Conservation (phyloP, 2,329 filamentous ascomycete species). For the Sarocladiaceae sp. region DNA sequence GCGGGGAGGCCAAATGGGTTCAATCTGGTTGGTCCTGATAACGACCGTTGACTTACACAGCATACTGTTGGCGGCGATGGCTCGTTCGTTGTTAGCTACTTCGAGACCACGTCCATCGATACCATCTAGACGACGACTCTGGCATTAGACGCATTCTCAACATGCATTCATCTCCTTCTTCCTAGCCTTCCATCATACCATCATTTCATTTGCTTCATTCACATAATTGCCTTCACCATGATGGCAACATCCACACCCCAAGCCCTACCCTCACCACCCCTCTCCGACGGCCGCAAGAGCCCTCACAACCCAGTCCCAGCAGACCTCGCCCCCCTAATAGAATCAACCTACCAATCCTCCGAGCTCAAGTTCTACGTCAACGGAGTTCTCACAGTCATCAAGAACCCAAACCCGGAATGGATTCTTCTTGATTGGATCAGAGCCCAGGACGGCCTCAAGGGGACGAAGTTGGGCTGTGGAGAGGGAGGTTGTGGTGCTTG, state of each 20-base stretch:
- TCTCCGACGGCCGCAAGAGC: background rate
- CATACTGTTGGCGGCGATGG: too few species aligned
- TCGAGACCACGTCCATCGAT: too few species aligned
- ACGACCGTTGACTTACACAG: too few species aligned
- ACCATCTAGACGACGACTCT: too few species aligned
- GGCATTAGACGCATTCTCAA: background rate
- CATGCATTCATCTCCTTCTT: background rate
- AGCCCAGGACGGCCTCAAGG: slow-evolving; percentile 16
- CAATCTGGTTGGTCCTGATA: too few species aligned
- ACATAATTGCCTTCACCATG: background rate
- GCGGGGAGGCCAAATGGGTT: too few species aligned
- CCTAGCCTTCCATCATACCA: too few species aligned
- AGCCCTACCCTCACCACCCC: background rate
- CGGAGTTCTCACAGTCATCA: slow-evolving; percentile 18
- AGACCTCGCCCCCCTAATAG: background rate
- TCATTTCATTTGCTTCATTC: too few species aligned
- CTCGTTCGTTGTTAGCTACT: background rate
- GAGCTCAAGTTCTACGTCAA: slow-evolving; percentile 26
- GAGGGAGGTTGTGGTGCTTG: slow-evolving; percentile 91
- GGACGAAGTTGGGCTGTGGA: slow-evolving; percentile 48
- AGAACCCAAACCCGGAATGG: slow-evolving; percentile 24
- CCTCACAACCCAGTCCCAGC: background rate
- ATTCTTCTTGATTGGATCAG: slow-evolving; percentile 24
- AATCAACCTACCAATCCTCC: slow-evolving; percentile 26
- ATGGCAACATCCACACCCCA: background rate